phyloP scores from a whole-genome alignment of 176 grass and related monocot species.

The Paspalum notatum region DNA sequence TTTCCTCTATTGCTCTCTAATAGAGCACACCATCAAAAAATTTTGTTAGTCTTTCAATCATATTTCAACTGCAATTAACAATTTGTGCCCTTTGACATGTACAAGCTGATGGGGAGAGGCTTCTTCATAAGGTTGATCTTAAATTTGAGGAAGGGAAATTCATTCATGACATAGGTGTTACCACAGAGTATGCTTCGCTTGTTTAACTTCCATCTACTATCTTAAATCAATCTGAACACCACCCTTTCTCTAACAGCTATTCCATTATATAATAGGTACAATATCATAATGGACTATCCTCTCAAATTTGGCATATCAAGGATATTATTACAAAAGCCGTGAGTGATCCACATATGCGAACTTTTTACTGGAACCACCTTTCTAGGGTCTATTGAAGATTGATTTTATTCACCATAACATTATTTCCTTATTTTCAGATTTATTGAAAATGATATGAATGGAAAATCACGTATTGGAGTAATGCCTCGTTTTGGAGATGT shows the following conservation, averaged over 20 bases:
- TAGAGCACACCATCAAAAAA: background rate
- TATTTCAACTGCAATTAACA: background rate
- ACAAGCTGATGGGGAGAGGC: constrained; percentile 44
- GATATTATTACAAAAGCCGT: constrained; percentile 20
- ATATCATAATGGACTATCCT: constrained; percentile 55
- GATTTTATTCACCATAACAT: background rate
- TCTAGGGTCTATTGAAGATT: too few species aligned
- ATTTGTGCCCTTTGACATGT: background rate
- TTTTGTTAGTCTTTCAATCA: background rate
- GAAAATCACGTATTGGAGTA: constrained; percentile 46
- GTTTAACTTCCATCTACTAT: background rate
- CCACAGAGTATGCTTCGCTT: background rate
- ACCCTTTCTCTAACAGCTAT: background rate
- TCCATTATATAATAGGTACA: constrained; percentile 43
- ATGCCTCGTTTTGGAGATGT: constrained; percentile 54
- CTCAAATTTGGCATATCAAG: constrained; percentile 38
- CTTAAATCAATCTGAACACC: background rate
- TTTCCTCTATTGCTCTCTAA: background rate
- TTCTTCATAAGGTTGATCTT: constrained; percentile 58
- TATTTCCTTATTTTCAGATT: constrained; percentile 27
- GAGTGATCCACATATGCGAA: background rate
- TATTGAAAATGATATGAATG: constrained; percentile 38
- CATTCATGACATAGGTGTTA: constrained; percentile 50
- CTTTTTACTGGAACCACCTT: background rate
- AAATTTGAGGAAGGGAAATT: constrained; percentile 45